Evolutionary conservation across 176 grass and related monocot species (phyloP), one percentile per base, ranked within the genome.

Genomic region (Luzula sylvatica): DNA sequence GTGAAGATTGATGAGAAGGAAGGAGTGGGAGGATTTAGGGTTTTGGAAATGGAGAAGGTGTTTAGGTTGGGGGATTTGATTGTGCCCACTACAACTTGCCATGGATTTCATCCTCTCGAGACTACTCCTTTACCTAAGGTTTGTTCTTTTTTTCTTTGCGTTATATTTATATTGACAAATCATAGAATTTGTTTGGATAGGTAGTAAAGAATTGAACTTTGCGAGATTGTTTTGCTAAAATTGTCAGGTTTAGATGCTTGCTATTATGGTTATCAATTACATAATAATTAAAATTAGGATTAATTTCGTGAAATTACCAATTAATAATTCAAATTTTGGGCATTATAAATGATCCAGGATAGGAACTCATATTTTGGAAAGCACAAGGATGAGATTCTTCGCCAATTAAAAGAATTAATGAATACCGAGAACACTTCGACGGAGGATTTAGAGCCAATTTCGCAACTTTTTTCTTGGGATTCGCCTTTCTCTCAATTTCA

Each of bases 91-190:
- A 76, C 85, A 15, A 46, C 81, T 5, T 77, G 48, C 56, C 92
- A 89, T 77, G 92, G 85, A 7, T 77, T 89, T 49, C 80, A 79
- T 19, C 77, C 92, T 46, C 58, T 80, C 26, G 38, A 76, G 23
- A 26, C 48, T 40, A 62, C 76, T 4, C 15, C 78, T 15, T 68
- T 75, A 2, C 77, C 77, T 20, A 74, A 86, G 58, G 92, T 89
- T 61, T 21, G 21, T 39, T 22, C 25, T 46, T 19, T 28, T 8
- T 27, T 38, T 45, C 12, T 5, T 55, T 56, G 11, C 4, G 20
- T 61, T 29, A 40, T 45, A 7, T 12, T 20, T 17, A 26, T 20
- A 7, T 65, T 50, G 8, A 42, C 40, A 52, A 21, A 21, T 15
- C 29, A 49, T 32, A 1, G 29, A 38, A 30, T 35, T 47, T 56